phyloP scores from a whole-genome alignment of 495 filamentous ascomycete species.

The Aspergillus avenaceus region DNA sequence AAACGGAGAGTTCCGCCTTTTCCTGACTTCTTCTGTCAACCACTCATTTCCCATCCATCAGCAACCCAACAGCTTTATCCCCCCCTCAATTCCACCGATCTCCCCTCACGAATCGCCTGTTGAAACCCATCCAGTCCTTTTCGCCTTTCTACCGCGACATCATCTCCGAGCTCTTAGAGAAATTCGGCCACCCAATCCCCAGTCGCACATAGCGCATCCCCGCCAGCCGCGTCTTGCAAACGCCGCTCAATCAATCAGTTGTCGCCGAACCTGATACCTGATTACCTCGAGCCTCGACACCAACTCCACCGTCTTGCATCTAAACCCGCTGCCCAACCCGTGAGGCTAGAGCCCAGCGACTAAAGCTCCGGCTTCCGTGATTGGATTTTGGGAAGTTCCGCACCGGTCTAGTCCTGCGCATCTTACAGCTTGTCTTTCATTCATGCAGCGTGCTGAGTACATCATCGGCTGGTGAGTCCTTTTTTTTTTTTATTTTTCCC shows the following conservation, averaged over 20 bases:
- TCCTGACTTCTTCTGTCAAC: neutral
- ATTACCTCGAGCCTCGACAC: slow-evolving; percentile 7
- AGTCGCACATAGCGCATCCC: slow-evolving; percentile 2
- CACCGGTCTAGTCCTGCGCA: slow-evolving; percentile 13
- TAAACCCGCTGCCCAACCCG: slow-evolving; percentile 36
- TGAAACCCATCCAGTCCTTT: neutral
- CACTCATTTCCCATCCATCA: neutral
- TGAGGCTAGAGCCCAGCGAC: slow-evolving; percentile 38
- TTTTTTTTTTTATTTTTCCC: no score
- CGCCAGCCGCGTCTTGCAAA: slow-evolving; percentile 18
- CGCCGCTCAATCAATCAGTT: slow-evolving; percentile 11
- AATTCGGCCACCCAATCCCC: slow-evolving; percentile 2
- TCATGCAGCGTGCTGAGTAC: slow-evolving; percentile 20
- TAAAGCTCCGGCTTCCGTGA: slow-evolving; percentile 10
- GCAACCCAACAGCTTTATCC: neutral
- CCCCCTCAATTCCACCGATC: neutral
- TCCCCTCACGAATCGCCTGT: neutral
- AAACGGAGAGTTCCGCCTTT: neutral
- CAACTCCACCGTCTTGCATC: slow-evolving; percentile 8
- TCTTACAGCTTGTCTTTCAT: slow-evolving; percentile 13
- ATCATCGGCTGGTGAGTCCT: slow-evolving; percentile 26
- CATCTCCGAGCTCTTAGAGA: slow-evolving; percentile 1
- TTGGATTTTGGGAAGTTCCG: slow-evolving; percentile 21
- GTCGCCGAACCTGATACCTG: slow-evolving; percentile 1
- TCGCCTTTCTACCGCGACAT: neutral